Percentiles rank a stretch among this genome's conserved stretches.
phyloP scores from a whole-genome alignment of 495 filamentous ascomycete genomes.

The Hyphodiscus hymeniophilus region DNA sequence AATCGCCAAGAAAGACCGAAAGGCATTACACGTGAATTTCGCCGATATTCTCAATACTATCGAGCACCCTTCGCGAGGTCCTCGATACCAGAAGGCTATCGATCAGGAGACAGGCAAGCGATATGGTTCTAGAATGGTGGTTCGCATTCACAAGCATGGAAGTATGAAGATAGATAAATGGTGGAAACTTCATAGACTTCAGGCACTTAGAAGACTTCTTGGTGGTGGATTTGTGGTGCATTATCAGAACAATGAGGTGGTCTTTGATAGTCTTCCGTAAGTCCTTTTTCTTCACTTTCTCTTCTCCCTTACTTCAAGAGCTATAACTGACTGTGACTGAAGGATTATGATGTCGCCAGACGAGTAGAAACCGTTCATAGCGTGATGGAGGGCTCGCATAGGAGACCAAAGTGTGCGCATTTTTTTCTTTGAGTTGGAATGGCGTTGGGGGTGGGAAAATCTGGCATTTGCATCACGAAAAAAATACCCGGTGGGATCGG shows the following conservation, averaged over 20 bases:
- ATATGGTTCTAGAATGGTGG: constrained; percentile 70
- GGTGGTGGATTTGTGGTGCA: constrained; percentile 76
- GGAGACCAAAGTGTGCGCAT: no score
- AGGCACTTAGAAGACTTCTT: constrained; percentile 66
- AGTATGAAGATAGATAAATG: constrained; percentile 79
- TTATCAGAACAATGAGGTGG: constrained; percentile 70
- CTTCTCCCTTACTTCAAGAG: neutral
- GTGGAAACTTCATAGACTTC: constrained; percentile 78
- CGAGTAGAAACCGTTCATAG: neutral
- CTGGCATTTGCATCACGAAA: no score
- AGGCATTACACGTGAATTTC: constrained; percentile 69
- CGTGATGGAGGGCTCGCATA: neutral
- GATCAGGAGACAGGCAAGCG: constrained; percentile 62
- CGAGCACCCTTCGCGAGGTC: constrained; percentile 66
- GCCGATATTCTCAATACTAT: constrained; percentile 77
- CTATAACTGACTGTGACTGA: neutral
- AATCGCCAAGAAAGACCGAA: constrained; percentile 72
- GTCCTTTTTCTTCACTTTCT: no score
- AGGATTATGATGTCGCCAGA: constrained; percentile 5
- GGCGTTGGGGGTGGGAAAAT: no score
- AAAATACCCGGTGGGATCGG: no score
- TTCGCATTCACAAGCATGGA: constrained; percentile 64
- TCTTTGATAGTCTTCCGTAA: constrained; percentile 63
- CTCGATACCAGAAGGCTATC: constrained; percentile 62
- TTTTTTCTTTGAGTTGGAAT: neutral